A percentile compares a stretch with the other conserved stretches of the same genome.
These are phyloP conservation scores for Gentiana macrophylla DNA, from an alignment of 257 asterid species.

Conservation along the genomic window DNA sequence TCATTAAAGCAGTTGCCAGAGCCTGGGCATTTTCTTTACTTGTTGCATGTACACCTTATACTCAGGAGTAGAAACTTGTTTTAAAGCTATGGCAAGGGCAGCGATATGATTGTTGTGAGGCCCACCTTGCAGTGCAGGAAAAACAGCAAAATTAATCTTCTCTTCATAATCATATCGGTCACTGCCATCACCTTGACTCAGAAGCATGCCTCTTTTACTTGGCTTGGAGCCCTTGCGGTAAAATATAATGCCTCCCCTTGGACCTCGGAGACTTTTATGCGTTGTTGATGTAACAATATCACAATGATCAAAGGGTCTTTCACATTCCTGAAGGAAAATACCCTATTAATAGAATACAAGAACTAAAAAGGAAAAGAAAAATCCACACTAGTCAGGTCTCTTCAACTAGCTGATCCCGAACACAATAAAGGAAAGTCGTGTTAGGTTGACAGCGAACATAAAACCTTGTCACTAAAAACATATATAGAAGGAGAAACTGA, in stretches of 20 bases:
- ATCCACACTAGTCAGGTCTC: too few species aligned
- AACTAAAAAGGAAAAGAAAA: too few species aligned
- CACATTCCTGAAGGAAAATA: constrained; percentile 49
- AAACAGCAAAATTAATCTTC: constrained; percentile 81
- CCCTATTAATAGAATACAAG: background rate
- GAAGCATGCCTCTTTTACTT: constrained; percentile 61
- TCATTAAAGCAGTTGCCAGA: constrained; percentile 50
- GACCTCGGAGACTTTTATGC: constrained; percentile 93
- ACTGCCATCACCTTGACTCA: constrained; percentile 57
- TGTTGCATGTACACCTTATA: constrained; percentile 70
- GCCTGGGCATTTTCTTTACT: constrained; percentile 84
- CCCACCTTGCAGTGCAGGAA: constrained; percentile 85
- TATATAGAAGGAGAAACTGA: too few species aligned
- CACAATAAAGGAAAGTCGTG: too few species aligned
- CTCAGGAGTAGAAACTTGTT: constrained; percentile 77
- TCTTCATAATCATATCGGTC: constrained; percentile 84
- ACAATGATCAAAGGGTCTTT: constrained; percentile 73
- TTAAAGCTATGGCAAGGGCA: constrained; percentile 77
- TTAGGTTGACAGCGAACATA: too few species aligned
- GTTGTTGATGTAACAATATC: constrained; percentile 84
- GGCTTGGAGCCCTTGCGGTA: constrained; percentile 77
- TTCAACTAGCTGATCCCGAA: too few species aligned
- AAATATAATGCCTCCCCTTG: constrained; percentile 83
- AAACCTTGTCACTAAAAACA: too few species aligned
- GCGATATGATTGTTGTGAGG: constrained; percentile 93